Conservation (phyloP, 2,329 filamentous ascomycete species). For the Alternaria rosae region DNA sequence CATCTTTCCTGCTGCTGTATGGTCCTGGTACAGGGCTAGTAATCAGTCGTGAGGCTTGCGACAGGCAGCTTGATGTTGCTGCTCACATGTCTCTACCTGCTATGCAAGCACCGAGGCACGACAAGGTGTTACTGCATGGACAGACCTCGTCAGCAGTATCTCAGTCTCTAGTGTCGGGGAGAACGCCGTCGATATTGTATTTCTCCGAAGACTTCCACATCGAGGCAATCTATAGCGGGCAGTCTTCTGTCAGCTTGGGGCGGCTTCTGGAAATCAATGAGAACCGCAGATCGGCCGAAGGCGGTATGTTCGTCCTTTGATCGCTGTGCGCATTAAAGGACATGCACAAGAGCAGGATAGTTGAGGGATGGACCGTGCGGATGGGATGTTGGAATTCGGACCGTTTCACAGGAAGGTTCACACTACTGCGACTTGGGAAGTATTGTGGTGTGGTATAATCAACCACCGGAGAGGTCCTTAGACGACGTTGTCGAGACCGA, state of each 20-base stretch:
- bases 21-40: background rate
- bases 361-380: slow-evolving; percentile 2
- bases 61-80: background rate
- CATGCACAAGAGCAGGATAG: background rate
- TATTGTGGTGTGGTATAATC: background rate
- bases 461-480: background rate
- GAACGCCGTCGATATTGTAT: background rate
- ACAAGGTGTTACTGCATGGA: background rate
- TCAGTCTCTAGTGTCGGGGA: background rate
- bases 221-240: background rate
- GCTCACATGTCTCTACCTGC: background rate
- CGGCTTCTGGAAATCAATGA: background rate
- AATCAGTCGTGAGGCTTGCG: background rate
- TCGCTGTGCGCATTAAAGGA: background rate
- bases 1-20: background rate
- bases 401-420: slow-evolving; percentile 12
- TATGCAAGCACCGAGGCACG: background rate
- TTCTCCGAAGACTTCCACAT: background rate
- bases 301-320: background rate
- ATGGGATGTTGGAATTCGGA: slow-evolving; percentile 5
- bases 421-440: slow-evolving; percentile 2
- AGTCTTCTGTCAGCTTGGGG: background rate
- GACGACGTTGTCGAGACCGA: background rate
- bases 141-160: background rate
- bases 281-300: background rate